Conservation (phyloP, 2,329 filamentous ascomycete genomes). For the Epichloe hybrida region DNA sequence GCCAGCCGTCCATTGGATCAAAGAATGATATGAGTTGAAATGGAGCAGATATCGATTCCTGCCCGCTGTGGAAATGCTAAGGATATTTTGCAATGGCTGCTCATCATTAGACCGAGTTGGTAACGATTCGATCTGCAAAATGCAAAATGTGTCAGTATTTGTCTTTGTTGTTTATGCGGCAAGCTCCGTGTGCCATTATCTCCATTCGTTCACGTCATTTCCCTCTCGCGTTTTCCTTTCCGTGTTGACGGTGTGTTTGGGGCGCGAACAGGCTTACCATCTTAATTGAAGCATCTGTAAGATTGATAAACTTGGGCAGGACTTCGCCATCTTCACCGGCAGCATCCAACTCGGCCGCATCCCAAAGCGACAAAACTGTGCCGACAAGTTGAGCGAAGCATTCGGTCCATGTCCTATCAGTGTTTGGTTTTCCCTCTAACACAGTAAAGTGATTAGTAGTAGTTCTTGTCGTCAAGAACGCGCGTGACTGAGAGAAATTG, state of each 20-base stretch:
- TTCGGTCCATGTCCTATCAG: slow-evolving; percentile 84
- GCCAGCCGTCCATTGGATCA: slow-evolving; percentile 90
- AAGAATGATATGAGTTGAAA: slow-evolving; percentile 86
- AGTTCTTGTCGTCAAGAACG: not conserved
- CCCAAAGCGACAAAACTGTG: slow-evolving; percentile 90
- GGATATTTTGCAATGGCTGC: slow-evolving; percentile 80
- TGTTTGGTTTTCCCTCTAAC: slow-evolving; percentile 71
- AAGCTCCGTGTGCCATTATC: not conserved
- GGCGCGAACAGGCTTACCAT: slow-evolving; percentile 50
- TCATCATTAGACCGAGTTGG: slow-evolving; percentile 67
- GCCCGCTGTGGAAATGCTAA: slow-evolving; percentile 90
- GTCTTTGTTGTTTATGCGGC: not conserved
- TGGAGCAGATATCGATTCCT: slow-evolving; percentile 92
- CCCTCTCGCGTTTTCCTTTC: not conserved
- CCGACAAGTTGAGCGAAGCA: slow-evolving; percentile 95
- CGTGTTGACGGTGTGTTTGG: not conserved
- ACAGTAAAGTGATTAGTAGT: slow-evolving; percentile 1
- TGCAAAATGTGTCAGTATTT: not conserved
- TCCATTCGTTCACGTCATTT: not conserved
- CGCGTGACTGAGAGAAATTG: not conserved
- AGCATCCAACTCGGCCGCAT: slow-evolving; percentile 79
- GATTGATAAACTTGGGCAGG: slow-evolving; percentile 83
- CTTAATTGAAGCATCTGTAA: slow-evolving; percentile 94
- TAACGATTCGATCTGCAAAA: slow-evolving; percentile 64
- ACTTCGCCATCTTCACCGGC: slow-evolving; percentile 77